These are phyloP conservation scores for Claviceps spartinae DNA, from an alignment of 2,329 filamentous ascomycete genomes.

Conservation along the genomic window DNA sequence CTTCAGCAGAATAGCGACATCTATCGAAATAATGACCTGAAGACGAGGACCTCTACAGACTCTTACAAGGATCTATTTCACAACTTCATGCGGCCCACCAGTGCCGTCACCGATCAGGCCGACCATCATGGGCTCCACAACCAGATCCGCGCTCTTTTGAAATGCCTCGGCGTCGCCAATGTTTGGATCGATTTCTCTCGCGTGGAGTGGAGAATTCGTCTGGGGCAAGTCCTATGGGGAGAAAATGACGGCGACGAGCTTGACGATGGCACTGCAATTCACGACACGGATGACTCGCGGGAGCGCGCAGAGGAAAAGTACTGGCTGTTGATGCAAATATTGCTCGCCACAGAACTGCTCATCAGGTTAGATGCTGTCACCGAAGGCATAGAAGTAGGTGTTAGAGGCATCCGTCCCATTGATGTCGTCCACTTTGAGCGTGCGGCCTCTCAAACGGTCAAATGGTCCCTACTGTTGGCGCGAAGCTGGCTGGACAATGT, in stretches of 20 bases:
- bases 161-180: slow-evolving; percentile 48
- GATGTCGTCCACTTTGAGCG: slow-evolving; percentile 49
- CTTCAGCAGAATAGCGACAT: slow-evolving; percentile 42
- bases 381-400: slow-evolving; percentile 42
- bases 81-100: slow-evolving; percentile 43
- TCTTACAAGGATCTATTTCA: slow-evolving; percentile 50
- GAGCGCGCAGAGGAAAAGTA: slow-evolving; percentile 50
- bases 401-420: slow-evolving; percentile 36
- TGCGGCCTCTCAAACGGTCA: slow-evolving; percentile 46
- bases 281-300: slow-evolving; percentile 31
- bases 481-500: slow-evolving; percentile 57
- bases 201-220: slow-evolving; percentile 60
- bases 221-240: slow-evolving; percentile 61
- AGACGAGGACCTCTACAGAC: slow-evolving; percentile 38
- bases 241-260: slow-evolving; percentile 35
- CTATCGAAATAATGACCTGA: slow-evolving; percentile 39
- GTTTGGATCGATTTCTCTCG: slow-evolving; percentile 64
- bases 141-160: slow-evolving; percentile 55
- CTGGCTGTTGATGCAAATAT: slow-evolving; percentile 52
- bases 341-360: slow-evolving; percentile 52
- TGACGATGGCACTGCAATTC: slow-evolving; percentile 38
- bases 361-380: slow-evolving; percentile 50
- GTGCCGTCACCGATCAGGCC: slow-evolving; percentile 39
- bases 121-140: slow-evolving; percentile 52
- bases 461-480: slow-evolving; percentile 53